phyloP scores from a whole-genome alignment of 345 rosid species.

The Alliaria petiolata region DNA sequence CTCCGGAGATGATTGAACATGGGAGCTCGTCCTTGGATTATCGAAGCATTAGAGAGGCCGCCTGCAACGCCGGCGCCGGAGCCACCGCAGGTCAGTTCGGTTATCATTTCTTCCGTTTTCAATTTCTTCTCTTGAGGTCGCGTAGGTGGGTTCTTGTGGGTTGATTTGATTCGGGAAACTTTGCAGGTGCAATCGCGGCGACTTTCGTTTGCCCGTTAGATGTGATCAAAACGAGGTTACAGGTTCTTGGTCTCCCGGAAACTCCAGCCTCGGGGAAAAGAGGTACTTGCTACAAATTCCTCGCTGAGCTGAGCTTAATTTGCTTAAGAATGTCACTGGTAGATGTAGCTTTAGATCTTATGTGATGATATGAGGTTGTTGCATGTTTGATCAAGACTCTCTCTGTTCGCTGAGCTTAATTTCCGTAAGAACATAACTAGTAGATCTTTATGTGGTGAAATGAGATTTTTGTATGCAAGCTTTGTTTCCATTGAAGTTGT shows the following conservation, averaged over 20 bases:
- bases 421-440: not conserved
- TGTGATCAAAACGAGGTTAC: constrained; percentile 95
- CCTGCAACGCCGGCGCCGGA: constrained; percentile 71
- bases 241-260: constrained; percentile 81
- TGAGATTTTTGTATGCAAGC: not conserved
- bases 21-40: constrained; percentile 34
- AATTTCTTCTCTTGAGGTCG: not conserved
- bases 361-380: not conserved
- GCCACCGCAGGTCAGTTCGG: constrained; percentile 75
- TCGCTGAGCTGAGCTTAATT: not conserved
- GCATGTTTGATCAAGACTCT: not conserved
- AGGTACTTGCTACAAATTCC: constrained; percentile 42
- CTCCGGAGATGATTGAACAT: constrained; percentile 41
- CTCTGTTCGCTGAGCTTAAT: not conserved
- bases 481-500: not conserved
- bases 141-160: not conserved
- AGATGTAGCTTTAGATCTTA: not conserved
- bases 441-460: not conserved
- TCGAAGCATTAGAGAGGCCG: constrained; percentile 38
- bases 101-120: not conserved
- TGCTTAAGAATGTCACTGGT: not conserved
- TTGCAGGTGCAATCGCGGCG: constrained; percentile 87
- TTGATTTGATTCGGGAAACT: not conserved
- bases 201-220: constrained; percentile 93
- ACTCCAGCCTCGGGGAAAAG: constrained; percentile 43